These are phyloP conservation scores for Physcomitrellopsis africana DNA, from an alignment of 225 moss, liverwort and hornwort genomes.

Conservation along the genomic window DNA sequence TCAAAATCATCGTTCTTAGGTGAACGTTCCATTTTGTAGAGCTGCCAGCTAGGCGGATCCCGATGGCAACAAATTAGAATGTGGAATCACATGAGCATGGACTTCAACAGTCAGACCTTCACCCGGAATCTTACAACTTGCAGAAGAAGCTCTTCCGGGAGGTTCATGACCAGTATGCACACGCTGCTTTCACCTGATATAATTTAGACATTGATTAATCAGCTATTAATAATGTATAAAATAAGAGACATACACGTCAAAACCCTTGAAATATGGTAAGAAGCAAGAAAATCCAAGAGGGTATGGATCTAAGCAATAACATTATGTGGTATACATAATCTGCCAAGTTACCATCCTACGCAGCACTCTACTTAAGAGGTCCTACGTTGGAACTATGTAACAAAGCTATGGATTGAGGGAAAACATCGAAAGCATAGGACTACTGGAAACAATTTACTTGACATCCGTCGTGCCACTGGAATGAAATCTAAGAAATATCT, in stretches of 20 bases:
- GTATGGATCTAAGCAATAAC: slow-evolving; percentile 4
- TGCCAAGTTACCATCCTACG: background rate
- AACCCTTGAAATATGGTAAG: slow-evolving; percentile 30
- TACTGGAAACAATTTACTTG: background rate
- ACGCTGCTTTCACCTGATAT: slow-evolving; percentile 57
- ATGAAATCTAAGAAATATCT: no score
- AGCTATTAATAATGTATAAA: slow-evolving; percentile 46
- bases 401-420: background rate
- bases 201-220: slow-evolving; percentile 66
- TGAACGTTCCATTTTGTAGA: slow-evolving; percentile 47
- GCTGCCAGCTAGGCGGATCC: slow-evolving; percentile 43
- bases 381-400: slow-evolving; percentile 8
- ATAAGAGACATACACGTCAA: slow-evolving; percentile 44
- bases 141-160: slow-evolving; percentile 45
- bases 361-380: background rate
- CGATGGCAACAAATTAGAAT: slow-evolving; percentile 41
- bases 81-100: slow-evolving; percentile 41
- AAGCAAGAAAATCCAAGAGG: slow-evolving; percentile 11
- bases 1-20: slow-evolving; percentile 51
- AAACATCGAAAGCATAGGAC: background rate
- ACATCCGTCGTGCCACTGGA: background rate
- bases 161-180: slow-evolving; percentile 43
- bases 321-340: background rate
- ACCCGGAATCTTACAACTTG: slow-evolving; percentile 49
- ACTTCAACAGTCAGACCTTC: slow-evolving; percentile 48